phyloP scores from a whole-genome alignment of 345 rosid species.

The Cardiospermum halicacabum region DNA sequence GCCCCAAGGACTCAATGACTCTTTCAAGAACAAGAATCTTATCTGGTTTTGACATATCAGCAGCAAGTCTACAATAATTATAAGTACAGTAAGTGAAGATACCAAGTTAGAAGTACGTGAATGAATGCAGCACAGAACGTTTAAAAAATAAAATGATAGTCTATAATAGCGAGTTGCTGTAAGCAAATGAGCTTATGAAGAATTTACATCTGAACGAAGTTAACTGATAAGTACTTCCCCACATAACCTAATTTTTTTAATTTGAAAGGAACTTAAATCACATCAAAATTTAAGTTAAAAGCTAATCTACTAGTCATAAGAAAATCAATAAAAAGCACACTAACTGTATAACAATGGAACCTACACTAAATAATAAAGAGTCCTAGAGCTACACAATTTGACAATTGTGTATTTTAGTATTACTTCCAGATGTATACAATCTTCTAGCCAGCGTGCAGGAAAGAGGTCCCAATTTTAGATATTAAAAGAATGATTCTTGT shows the following conservation, averaged over 20 bases:
- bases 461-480: not conserved
- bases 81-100: conserved; percentile 9
- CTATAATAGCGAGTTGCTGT: not conserved
- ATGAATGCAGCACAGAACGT: not conserved
- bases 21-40: conserved; percentile 92
- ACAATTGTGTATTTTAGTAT: not conserved
- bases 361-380: not conserved
- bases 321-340: conserved; percentile 2
- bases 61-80: conserved; percentile 51
- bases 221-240: not conserved
- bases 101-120: too few species aligned
- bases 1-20: conserved; percentile 84
- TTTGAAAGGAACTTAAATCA: not conserved
- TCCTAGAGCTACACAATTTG: too few species aligned
- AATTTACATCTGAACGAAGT: not conserved
- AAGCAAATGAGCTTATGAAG: not conserved
- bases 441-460: not conserved
- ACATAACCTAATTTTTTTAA: not conserved
- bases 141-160: not conserved
- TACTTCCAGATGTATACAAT: not conserved
- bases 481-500: not conserved
- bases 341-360: not conserved
- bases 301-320: not conserved
- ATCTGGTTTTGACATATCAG: conserved; percentile 69
- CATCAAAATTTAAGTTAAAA: not conserved